Base-by-base conservation (phyloP, 257 asterid genomes). In the Craterostigma plantagineum region DNA sequence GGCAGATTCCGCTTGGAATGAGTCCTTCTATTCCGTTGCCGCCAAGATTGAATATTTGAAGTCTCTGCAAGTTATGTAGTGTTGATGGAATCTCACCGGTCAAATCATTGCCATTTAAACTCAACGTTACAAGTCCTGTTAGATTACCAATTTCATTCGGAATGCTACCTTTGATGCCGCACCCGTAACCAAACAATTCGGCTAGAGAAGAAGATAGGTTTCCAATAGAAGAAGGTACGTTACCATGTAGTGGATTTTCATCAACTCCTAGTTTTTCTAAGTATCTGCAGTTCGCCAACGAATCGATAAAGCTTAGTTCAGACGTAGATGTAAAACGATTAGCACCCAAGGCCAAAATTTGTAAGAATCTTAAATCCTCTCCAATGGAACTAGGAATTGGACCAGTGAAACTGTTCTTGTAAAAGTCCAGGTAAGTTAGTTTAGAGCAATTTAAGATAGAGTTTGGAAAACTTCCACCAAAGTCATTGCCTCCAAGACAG, bases 401-500 rank as follows among this genome's bases (percentile, higher is more conserved):
- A 35, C 69, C 69, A 0, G 11, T 40, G n/a, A 68, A 42, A 0
- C 16, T 11, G 45, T 65, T 69, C 4, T 0, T 0, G 9, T 7
- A 1, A 4, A 69, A 38, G 7, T 8, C 15, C 3, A 65, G 0
- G 3, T 2, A 0, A 7, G 14, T 8, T 2, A 69, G 64, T 3
- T 17, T 33, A 2, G 69, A 64, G 34, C 43, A 49, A 49, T 68
- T 68, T 16, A 68, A 52, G 35, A 68, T 49, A 0, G 63, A 52
- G n/a, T 23, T 13, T 1, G 76, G 68, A 23, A 68, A 46, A 8
- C 14, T 37, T n/a, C 76, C 76, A 12, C 12, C 16, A 16, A 69
- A 34, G 15, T 1, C 3, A 45, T 64, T 69, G 5, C 1, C 4
- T 3, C 11, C 0, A 3, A 69, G 30, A 45, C 23, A 8, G 23